Evolutionary conservation across 2,329 filamentous ascomycete species (phyloP), one percentile per base, ranked within the genome.

Genomic region (Dactylonectria macrodidyma): DNA sequence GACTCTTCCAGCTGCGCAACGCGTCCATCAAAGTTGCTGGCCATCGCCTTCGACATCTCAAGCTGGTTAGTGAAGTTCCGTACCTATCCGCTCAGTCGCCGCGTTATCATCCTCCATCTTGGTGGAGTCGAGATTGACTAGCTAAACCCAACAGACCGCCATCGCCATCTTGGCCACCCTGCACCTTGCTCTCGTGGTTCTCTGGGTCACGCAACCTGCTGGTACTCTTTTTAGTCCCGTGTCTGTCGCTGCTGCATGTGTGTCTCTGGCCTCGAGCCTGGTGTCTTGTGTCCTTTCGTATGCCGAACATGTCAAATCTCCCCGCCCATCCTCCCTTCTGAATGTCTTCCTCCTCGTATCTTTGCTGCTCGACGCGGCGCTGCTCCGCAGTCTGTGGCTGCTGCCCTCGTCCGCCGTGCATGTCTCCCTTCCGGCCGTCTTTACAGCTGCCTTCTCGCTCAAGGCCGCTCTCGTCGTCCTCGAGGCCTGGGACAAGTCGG

Each of bases 401-500:
- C 70, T 70, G 19, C 71, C 68, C 4, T 61, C 70, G 26, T 66
- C 69, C 36, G 66, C 66, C 19, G 58, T 75, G 41, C 60, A 70
- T 11, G 19, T 30, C 24, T 44, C 79, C 19, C 75, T 83, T 8
- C 75, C 75, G 1, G 75, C 75, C 47, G 73, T 82, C 12, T 82
- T 81, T 36, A 81, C 80, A 1, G 72, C 76, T n/a, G 75, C 78
- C 3, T 75, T 81, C 41, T 77, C 69, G 5, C 61, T 82, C 34
- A 85, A 84, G 69, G 66, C 78, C n/a, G 73, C 66, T 0, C 62
- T 81, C 16, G 67, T 82, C 19, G 71, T 81, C 30, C 78, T 82
- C 3, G 83, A 85, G 73, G 81, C 81, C 2, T 71, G 74, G 62
- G 81, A 78, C 61, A 85, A 85, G 74, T 73, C 77, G 9, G 50